A percentile compares a stretch with the other conserved stretches of the same genome.
Conservation (phyloP, 2,329 filamentous ascomycete species). For the Myriosclerotinia duriaeana region DNA sequence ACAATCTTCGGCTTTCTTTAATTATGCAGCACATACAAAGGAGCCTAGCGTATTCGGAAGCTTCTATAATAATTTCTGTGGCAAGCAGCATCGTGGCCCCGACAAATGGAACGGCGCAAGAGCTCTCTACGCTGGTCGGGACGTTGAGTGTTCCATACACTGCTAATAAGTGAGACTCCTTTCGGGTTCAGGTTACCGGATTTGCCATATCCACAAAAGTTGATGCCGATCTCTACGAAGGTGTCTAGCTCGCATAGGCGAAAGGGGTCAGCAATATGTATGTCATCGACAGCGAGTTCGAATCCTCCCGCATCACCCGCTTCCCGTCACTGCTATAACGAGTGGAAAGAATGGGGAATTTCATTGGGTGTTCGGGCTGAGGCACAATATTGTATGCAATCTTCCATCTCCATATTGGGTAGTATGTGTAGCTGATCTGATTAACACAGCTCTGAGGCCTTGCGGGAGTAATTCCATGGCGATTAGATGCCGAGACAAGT, state of each 20-base stretch:
- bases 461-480: not conserved
- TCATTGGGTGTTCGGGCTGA: not conserved
- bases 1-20: too few relatives aligned
- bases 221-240: conserved; percentile 4
- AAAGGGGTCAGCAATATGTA: not conserved
- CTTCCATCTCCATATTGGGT: not conserved
- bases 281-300: not conserved
- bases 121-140: not conserved
- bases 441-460: not conserved
- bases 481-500: not conserved
- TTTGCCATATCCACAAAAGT: not conserved
- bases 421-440: not conserved
- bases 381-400: not conserved
- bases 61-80: too few relatives aligned
- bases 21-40: too few relatives aligned
- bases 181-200: not conserved
- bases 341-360: not conserved
- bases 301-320: not conserved
- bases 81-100: too few relatives aligned
- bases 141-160: not conserved
- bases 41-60: too few relatives aligned
- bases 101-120: too few relatives aligned
- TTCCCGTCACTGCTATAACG: not conserved
- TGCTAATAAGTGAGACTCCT: conserved; percentile 1
- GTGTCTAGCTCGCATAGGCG: not conserved